Percentiles rank a stretch among this genome's conserved stretches.
Evolutionary conservation across 768 basidiomycete genomes (phyloP).

Genomic region (Lyophyllum atratum): DNA sequence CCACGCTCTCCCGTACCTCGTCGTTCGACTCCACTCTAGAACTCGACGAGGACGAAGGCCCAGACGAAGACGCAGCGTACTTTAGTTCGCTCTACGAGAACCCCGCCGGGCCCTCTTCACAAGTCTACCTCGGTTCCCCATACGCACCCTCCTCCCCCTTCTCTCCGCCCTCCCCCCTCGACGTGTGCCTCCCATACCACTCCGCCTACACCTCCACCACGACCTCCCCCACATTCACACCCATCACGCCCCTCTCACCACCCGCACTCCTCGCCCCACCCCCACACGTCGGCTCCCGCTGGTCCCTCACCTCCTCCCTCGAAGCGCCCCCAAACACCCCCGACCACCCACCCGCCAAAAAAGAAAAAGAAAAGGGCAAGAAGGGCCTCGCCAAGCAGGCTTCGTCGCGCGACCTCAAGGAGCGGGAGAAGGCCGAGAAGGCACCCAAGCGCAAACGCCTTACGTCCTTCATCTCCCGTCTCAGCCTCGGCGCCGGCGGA

Average conservation of each 20-base stretch:
- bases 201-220: background rate
- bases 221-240: background rate
- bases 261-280: background rate
- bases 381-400: background rate
- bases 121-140: conserved; percentile 9
- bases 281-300: conserved; percentile 4
- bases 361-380: background rate
- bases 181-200: conserved; percentile 2
- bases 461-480: conserved; percentile 9
- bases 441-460: conserved; percentile 11
- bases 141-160: background rate
- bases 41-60: background rate
- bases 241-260: conserved; percentile 1
- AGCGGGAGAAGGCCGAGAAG: background rate
- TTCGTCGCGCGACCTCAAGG: background rate
- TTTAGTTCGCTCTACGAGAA: conserved; percentile 2
- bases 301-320: conserved; percentile 8
- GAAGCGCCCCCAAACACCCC: background rate
- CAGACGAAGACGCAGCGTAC: background rate
- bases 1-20: conserved; percentile 5
- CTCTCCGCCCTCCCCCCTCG: background rate
- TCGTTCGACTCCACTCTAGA: background rate
- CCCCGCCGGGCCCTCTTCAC: background rate
- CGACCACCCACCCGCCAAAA: background rate
- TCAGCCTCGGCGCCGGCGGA: conserved; percentile 3